Conservation (phyloP, 1,139 yeast genomes). For the Blastobotrys illinoisensis region DNA sequence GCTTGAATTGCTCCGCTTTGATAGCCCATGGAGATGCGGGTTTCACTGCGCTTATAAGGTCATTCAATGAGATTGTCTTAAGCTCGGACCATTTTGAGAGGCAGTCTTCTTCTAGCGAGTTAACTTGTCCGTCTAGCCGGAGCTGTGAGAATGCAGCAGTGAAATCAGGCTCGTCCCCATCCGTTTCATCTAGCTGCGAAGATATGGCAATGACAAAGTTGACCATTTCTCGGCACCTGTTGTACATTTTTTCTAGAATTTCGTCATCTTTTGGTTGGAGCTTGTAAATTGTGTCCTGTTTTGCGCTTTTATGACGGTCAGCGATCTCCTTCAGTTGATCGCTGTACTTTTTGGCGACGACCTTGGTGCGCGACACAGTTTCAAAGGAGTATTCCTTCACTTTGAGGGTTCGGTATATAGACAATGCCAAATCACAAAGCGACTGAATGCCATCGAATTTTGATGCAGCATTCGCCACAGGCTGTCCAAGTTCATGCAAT, state of each 20-base stretch:
- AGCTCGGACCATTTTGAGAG: slow-evolving; percentile 1
- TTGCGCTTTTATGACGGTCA: not conserved
- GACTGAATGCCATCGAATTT: not conserved
- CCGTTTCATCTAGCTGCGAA: slow-evolving; percentile 5
- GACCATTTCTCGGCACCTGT: not conserved
- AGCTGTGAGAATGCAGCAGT: not conserved
- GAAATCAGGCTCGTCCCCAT: not conserved
- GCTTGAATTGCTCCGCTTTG: slow-evolving; percentile 16
- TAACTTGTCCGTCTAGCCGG: not conserved
- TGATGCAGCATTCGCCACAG: not conserved
- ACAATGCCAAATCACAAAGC: not conserved
- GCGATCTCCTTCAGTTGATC: slow-evolving; percentile 2
- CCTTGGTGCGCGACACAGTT: slow-evolving; percentile 9
- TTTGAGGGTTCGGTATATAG: not conserved
- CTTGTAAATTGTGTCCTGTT: not conserved
- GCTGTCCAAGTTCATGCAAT: not conserved
- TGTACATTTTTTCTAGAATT: not conserved
- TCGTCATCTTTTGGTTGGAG: not conserved
- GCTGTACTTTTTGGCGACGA: slow-evolving; percentile 5
- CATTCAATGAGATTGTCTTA: slow-evolving; percentile 2
- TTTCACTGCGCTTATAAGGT: not conserved
- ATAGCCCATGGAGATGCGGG: slow-evolving; percentile 22
- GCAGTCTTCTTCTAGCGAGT: not conserved
- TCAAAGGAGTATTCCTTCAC: not conserved
- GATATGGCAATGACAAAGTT: slow-evolving; percentile 6